A percentile compares a stretch with the other conserved stretches of the same genome.
These are phyloP conservation scores for Rachicladosporium sp. DNA, from an alignment of 2,329 filamentous ascomycete genomes.

Conservation along the genomic window DNA sequence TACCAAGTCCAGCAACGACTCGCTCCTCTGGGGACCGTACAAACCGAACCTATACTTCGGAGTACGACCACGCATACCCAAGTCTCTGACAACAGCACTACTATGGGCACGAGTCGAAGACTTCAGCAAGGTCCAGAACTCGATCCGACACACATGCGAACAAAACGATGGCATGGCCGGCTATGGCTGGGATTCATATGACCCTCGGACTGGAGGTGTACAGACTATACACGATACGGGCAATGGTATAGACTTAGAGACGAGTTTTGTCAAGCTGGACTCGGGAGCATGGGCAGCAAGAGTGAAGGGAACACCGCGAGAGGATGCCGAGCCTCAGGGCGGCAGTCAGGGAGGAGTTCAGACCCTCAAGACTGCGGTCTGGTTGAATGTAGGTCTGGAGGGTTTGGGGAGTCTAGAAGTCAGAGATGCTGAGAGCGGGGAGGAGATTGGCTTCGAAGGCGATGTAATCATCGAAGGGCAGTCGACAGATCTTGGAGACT, in stretches of 20 bases:
- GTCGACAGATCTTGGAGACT: slow-evolving; percentile 62
- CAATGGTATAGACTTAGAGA: slow-evolving; percentile 82
- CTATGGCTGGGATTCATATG: slow-evolving; percentile 97
- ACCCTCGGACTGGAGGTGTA: slow-evolving; percentile 72
- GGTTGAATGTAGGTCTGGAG: slow-evolving; percentile 76
- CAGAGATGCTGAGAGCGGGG: slow-evolving; percentile 39
- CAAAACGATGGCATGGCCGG: slow-evolving; percentile 88
- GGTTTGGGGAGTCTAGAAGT: slow-evolving; percentile 57
- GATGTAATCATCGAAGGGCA: slow-evolving; percentile 59
- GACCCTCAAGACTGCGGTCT: slow-evolving; percentile 60
- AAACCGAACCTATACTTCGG: slow-evolving; percentile 91
- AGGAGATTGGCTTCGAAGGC: slow-evolving; percentile 45
- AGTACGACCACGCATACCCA: slow-evolving; percentile 65
- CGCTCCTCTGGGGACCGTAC: slow-evolving; percentile 91
- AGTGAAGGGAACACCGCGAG: slow-evolving; percentile 67
- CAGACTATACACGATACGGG: slow-evolving; percentile 84
- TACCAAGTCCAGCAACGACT: slow-evolving; percentile 55
- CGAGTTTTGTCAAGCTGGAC: slow-evolving; percentile 85
- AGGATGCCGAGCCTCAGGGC: slow-evolving; percentile 43
- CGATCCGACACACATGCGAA: slow-evolving; percentile 88
- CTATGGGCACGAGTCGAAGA: slow-evolving; percentile 82
- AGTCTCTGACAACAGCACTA: slow-evolving; percentile 69
- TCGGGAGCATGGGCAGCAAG: slow-evolving; percentile 88
- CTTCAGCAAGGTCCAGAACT: slow-evolving; percentile 60
- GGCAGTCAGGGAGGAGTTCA: slow-evolving; percentile 13